Evolutionary conservation across 306 rosid species (phyloP), one percentile per base, ranked within the genome.

Genomic region (Oemleria cerasiformis): DNA sequence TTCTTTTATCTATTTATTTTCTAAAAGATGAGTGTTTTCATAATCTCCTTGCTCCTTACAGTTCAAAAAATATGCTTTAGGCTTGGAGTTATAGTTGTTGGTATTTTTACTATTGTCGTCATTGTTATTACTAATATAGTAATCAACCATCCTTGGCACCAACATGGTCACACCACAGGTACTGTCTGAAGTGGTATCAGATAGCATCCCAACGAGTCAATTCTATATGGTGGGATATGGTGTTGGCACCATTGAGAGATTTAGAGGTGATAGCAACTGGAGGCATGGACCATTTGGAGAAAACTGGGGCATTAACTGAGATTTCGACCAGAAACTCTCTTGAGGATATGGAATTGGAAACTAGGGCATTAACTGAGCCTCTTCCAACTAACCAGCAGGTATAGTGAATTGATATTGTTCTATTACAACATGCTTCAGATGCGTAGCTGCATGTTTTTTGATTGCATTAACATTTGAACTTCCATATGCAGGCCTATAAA

Each of bases 341-440:
- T 44, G 98, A 93, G 86, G 98, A 93, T 67, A 76, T 93, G 82
- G 98, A 93, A 76, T 91, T 93, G 75, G 94, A 93, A 89, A 90
- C 97, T 68, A 84, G 94, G 81, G 96, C 97, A 79, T 86, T 91
- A 68, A 93, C 98, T n/a, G 98, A 93, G 82, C 94, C 97, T 77
- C 97, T 93, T 82, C 98, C 98, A 70, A 88, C 97, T 43, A 93
- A 93, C 80, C 98, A 93, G 76, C 97, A 87, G 97, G 97, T 90
- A 61, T 58, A 66, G 75, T 78, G 67, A 42, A 64, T 63, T 63
- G 76, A 30, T 63, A 63, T 41, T 60, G 74, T 73, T 71, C 13
- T 73, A 30, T 65, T 66, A 70, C 73, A 67, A 41, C 50, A 63
- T 58, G 58, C 42, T 54, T 57, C 48, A 70, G 67, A 70, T 77